phyloP scores from a whole-genome alignment of 139 green algal species.

The Asterochloris sp. region DNA sequence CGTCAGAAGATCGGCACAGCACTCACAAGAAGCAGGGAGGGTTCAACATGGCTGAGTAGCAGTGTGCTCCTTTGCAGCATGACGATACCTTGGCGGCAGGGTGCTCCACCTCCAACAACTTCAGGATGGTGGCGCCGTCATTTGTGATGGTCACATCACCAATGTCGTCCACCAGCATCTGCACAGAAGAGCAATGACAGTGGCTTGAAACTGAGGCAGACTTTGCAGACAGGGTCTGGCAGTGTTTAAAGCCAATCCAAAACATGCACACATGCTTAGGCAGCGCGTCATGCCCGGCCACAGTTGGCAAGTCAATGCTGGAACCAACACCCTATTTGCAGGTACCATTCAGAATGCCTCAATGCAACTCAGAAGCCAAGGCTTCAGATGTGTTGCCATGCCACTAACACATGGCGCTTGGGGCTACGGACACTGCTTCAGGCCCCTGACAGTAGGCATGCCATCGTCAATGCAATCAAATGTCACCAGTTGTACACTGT shows the following conservation, averaged over 20 bases:
- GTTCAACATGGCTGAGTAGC: too few relatives aligned
- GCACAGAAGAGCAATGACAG: slow-evolving; percentile 3
- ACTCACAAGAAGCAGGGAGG: too few relatives aligned
- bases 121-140: slow-evolving; percentile 98
- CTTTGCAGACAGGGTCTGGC: background rate
- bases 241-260: background rate
- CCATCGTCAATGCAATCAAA: too few relatives aligned
- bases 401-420: background rate
- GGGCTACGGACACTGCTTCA: too few relatives aligned
- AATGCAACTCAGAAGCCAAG: background rate
- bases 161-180: slow-evolving; percentile 99
- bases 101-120: slow-evolving; percentile 97
- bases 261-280: background rate
- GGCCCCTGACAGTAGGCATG: too few relatives aligned
- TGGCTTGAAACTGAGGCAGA: background rate
- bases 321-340: too few relatives aligned
- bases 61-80: too few relatives aligned
- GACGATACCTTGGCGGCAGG: slow-evolving; percentile 94
- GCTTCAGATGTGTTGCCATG: background rate
- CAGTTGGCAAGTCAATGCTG: too few relatives aligned
- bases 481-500: background rate
- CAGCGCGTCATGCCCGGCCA: background rate
- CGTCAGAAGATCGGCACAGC: too few relatives aligned
- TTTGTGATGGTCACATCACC: slow-evolving; percentile 99
- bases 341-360: too few relatives aligned